These are phyloP conservation scores for Leptosphaerulina australis DNA, from an alignment of 2,329 filamentous ascomycete genomes.

Conservation along the genomic window DNA sequence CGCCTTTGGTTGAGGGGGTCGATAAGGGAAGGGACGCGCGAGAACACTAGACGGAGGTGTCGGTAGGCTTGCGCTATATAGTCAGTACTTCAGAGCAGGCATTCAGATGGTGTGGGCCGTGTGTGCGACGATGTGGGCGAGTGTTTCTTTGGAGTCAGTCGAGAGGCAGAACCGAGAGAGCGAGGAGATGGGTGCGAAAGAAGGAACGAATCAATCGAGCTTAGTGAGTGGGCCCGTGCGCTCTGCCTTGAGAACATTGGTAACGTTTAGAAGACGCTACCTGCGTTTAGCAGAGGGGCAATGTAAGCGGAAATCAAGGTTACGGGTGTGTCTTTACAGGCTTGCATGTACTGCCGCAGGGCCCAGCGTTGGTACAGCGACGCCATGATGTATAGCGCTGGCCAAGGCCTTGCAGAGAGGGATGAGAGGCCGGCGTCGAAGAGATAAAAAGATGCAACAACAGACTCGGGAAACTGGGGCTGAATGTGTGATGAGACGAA, in stretches of 20 bases:
- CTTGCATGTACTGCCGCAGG: slow-evolving; percentile 8
- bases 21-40: slow-evolving; percentile 36
- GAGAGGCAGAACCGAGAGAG: slow-evolving; percentile 20
- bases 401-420: slow-evolving; percentile 15
- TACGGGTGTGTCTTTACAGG: slow-evolving; percentile 11
- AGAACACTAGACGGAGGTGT: slow-evolving; percentile 26
- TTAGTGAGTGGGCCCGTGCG: slow-evolving; percentile 26
- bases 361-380: slow-evolving; percentile 10
- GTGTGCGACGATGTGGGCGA: slow-evolving; percentile 26
- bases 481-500: slow-evolving; percentile 31
- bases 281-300: slow-evolving; percentile 24
- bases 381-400: slow-evolving; percentile 2
- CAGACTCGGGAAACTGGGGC: slow-evolving; percentile 22
- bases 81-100: slow-evolving; percentile 19
- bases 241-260: slow-evolving; percentile 18
- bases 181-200: slow-evolving; percentile 18
- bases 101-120: slow-evolving; percentile 18
- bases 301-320: slow-evolving; percentile 14
- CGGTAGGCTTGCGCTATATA: slow-evolving; percentile 25
- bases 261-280: slow-evolving; percentile 24
- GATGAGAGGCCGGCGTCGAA: slow-evolving; percentile 24
- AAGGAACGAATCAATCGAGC: slow-evolving; percentile 20
- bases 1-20: slow-evolving; percentile 29
- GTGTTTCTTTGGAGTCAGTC: slow-evolving; percentile 30
- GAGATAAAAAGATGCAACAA: slow-evolving; percentile 24